Evolutionary conservation across 345 rosid species (phyloP), one percentile per base, ranked within the genome.

Genomic region (Aquilaria malaccensis): DNA sequence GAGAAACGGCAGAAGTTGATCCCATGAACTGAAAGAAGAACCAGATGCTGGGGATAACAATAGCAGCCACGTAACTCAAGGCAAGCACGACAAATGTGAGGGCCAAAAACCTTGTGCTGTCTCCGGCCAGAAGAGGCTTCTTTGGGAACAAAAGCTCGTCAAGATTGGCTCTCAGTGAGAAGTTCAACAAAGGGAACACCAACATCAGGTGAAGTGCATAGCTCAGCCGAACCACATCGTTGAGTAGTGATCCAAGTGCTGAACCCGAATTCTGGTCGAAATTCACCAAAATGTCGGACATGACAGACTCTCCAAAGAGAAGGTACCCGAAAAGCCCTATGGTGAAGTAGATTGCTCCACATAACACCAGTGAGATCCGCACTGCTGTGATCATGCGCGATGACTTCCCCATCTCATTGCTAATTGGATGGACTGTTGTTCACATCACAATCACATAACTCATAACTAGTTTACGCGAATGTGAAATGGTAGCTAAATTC

Each of bases 111-210:
- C 98, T 76, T 50, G 61, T 67, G n/a, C 68, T 67, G 81, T 87
- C 96, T 7, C 70, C 70, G 13, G 73, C 79, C 63, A 80, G 72
- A 59, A 62, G 67, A 6, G 67, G 69, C 52, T 61, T 78, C 30
- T 22, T 58, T 1, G 90, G 83, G 79, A 85, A 93, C 56, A 93
- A 76, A 48, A 87, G 64, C 13, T 84, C 97, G 30, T 87, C 88
- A 0, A 93, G 69, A 71, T 78, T 87, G 65, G 79, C 72, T 55
- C 97, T 74, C 52, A 89, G 58, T 0, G 97, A 81, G 86, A 85
- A 93, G 83, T 85, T 89, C 61, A 93, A 49, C 4, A 93, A 79
- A 33, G 98, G 98, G 73, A 87, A 93, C 67, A 87, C 98, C 45
- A 89, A 79, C 81, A 89, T 74, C 51, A 93, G 85, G 77, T 93